phyloP scores from a whole-genome alignment of 106 monocot species.

The Dioscorea dumetorum region DNA sequence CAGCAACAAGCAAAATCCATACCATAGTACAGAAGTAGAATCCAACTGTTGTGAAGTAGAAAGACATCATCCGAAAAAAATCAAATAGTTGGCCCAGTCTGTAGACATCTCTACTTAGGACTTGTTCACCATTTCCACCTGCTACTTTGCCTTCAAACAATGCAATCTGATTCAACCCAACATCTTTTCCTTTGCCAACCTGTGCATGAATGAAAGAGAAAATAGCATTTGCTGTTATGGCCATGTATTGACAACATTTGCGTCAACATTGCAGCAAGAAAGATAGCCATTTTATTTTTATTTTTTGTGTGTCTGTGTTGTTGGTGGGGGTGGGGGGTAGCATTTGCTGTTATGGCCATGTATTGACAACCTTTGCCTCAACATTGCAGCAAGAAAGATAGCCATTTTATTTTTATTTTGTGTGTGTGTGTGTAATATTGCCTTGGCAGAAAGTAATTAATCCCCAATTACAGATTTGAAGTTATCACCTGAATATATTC shows the following conservation, averaged over 20 bases:
- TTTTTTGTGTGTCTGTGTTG: too few species aligned
- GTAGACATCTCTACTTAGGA: conserved; percentile 90
- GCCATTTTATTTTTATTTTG: too few species aligned
- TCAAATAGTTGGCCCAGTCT: conserved; percentile 89
- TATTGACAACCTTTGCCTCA: too few species aligned
- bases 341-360: too few species aligned
- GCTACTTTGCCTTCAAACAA: conserved; percentile 90
- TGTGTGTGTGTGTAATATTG: too few species aligned
- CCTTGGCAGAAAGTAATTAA: too few species aligned
- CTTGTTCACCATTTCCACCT: conserved; percentile 92
- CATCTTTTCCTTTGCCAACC: conserved; percentile 92
- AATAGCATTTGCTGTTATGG: neutral
- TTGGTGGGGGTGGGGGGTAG: too few species aligned
- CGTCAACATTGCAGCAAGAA: too few species aligned
- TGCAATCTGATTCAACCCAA: conserved; percentile 88
- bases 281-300: too few species aligned
- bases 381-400: too few species aligned
- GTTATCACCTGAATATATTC: conserved; percentile 72
- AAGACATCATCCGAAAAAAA: conserved; percentile 90
- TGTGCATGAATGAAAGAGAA: conserved; percentile 5
- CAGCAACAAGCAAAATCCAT: conserved; percentile 4
- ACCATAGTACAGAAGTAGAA: conserved; percentile 90
- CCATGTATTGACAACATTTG: neutral
- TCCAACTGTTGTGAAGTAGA: conserved; percentile 87
- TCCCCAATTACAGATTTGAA: too few species aligned